Base-by-base conservation (phyloP, 2,329 filamentous ascomycete genomes). In the Botrytis fabae region DNA sequence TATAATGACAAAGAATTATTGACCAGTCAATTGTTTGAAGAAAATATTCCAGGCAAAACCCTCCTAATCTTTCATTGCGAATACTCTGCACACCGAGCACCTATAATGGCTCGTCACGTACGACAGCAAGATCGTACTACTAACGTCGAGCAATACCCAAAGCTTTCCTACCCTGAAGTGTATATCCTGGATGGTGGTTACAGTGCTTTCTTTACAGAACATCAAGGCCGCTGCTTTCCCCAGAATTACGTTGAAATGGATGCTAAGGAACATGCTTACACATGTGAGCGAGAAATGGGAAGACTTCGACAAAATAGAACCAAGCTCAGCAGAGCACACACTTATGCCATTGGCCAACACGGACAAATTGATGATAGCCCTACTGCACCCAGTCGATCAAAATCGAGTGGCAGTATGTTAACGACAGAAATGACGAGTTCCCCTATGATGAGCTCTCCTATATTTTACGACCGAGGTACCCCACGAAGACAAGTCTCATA, bases 161-260 rank as follows among this genome's bases (percentile, higher is more conserved):
- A 87, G 74, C 89, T 99, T 74, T 94, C 92, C n/a, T 99, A 97
- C 80, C 96, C 96, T 2, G 96, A 99, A 82, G 91, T 98, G 76
- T 99, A 99, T 83, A 97, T 99, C 78, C 86, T 99, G 59, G 94
- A 98, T 77, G 96, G 96, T 74, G 96, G 96, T 61, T 99, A 99
- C 85, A 97, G 94, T 82, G 90, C 90, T 42, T 99, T 99, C 86
- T 99, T 95, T 82, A 85, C 88, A 38, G 86, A 93, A 76, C 90
- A 97, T 82, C 90, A 91, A 70, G 84, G 87, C 64, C 90, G 95
- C 75, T 99, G 96, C 86, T 96, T 91, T 79, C 96, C 96, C 35
- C 95, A 97, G 79, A 94, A 95, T 81, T 99, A 99, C 81, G 93
- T 99, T 74, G 94, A 96, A 83, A 99, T 99, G 96, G 92, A 91